Percentiles rank a stretch among this genome's conserved stretches.
phyloP scores from a whole-genome alignment of 2,329 filamentous ascomycete species.

The Diaporthe vexans region DNA sequence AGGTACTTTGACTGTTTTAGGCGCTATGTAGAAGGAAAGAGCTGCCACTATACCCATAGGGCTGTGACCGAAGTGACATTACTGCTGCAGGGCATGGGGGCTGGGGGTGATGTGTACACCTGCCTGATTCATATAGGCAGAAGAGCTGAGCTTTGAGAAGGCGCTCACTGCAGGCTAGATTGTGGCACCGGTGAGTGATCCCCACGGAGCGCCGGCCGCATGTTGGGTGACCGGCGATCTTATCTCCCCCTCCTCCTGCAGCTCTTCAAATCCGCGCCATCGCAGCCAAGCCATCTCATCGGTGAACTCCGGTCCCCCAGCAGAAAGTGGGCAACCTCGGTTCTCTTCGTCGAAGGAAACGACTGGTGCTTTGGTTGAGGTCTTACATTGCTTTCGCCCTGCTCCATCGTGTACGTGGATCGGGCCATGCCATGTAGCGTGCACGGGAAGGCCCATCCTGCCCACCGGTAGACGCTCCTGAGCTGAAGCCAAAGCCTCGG shows the following conservation, averaged over 20 bases:
- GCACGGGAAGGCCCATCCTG: no score
- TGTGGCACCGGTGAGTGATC: conserved; percentile 1
- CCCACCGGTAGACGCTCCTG: no score
- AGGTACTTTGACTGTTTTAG: no score
- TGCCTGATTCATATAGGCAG: background rate
- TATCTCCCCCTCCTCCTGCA: background rate
- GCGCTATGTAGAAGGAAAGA: background rate
- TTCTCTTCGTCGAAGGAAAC: background rate
- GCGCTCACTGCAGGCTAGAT: conserved; percentile 14
- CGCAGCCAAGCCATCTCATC: background rate
- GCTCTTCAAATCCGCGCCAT: background rate
- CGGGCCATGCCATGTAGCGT: background rate
- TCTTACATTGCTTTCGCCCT: background rate
- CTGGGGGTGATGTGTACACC: background rate
- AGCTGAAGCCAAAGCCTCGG: background rate
- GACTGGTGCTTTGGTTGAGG: background rate
- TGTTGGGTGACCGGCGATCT: background rate
- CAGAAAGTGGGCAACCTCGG: background rate
- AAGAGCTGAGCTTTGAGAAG: conserved; percentile 6
- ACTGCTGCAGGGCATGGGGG: background rate
- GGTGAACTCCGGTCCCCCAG: conserved; percentile 2
- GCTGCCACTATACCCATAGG: background rate
- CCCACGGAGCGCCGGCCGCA: background rate
- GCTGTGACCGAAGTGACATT: background rate
- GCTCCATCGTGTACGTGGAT: background rate